Conservation (phyloP, 2,329 filamentous ascomycete species). For the Thielaviopsis cerberus region DNA sequence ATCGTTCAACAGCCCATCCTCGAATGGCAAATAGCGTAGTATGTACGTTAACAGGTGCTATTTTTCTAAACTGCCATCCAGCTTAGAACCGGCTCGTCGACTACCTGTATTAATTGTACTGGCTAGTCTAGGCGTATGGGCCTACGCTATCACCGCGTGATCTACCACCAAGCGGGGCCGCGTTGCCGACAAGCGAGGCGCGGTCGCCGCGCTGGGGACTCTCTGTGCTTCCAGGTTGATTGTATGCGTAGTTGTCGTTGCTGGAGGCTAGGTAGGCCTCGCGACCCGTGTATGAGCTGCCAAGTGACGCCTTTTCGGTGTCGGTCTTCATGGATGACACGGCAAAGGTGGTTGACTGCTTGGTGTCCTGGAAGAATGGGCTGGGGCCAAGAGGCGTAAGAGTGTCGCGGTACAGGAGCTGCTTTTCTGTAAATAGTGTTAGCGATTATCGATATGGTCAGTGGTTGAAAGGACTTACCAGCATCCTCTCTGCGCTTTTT, state of each 20-base stretch:
- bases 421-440: constrained; percentile 42
- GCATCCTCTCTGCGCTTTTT: constrained; percentile 73
- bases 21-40: constrained; percentile 19
- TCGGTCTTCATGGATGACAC: constrained; percentile 23
- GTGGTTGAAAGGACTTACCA: constrained; percentile 37
- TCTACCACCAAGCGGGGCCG: constrained; percentile 19
- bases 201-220: constrained; percentile 13
- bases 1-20: neutral
- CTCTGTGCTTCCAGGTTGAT: constrained; percentile 16
- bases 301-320: neutral
- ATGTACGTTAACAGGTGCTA: constrained; percentile 16
- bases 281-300: constrained; percentile 2
- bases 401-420: constrained; percentile 42
- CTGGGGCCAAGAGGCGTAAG: constrained; percentile 75
- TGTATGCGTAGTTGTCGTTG: constrained; percentile 11
- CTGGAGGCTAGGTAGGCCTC: neutral
- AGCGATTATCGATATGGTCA: constrained; percentile 12
- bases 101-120: neutral
- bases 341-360: constrained; percentile 25
- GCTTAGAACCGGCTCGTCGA: neutral
- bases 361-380: constrained; percentile 43
- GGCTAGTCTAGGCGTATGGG: neutral
- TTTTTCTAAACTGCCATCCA: neutral
- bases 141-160: neutral
- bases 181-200: constrained; percentile 19